These are phyloP conservation scores for Priceomyces carsonii DNA, from an alignment of 805 yeast genomes.

Conservation along the genomic window DNA sequence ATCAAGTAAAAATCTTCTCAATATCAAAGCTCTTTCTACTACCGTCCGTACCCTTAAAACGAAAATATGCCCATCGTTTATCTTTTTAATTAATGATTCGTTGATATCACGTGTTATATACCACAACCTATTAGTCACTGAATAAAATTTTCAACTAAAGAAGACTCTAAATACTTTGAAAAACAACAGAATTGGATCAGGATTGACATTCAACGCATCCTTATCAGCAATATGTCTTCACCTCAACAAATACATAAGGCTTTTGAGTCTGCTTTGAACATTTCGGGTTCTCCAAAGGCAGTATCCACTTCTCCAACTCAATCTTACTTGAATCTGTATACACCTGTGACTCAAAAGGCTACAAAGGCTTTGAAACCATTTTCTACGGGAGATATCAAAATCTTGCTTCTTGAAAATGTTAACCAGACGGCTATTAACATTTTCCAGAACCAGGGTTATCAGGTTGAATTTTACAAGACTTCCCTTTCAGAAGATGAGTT, in stretches of 20 bases:
- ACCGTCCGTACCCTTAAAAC: too few relatives aligned
- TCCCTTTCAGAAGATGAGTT: constrained; percentile 91
- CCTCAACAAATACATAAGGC: constrained; percentile 68
- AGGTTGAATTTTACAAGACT: constrained; percentile 89
- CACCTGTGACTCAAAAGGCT: constrained; percentile 47
- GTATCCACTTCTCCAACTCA: constrained; percentile 86
- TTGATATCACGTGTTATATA: too few relatives aligned
- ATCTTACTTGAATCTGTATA: constrained; percentile 62
- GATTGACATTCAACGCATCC: too few relatives aligned
- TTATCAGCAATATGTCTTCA: too few relatives aligned
- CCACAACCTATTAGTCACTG: too few relatives aligned
- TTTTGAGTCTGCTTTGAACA: constrained; percentile 54
- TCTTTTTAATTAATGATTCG: too few relatives aligned
- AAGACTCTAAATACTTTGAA: too few relatives aligned
- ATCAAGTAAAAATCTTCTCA: too few relatives aligned
- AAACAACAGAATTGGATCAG: too few relatives aligned
- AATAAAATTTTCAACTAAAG: too few relatives aligned
- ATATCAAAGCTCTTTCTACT: too few relatives aligned
- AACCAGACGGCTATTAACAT: constrained; percentile 89
- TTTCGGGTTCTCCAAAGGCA: constrained; percentile 63
- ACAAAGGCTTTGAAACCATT: constrained; percentile 87
- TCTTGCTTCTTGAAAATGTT: constrained; percentile 87
- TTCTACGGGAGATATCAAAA: constrained; percentile 92
- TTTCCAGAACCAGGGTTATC: constrained; percentile 89
- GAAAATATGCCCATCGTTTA: too few relatives aligned